A percentile compares a stretch with the other conserved stretches of the same genome.
phyloP scores from a whole-genome alignment of 1,284 basidiomycete species.

The Butyriboletus appendiculatus region DNA sequence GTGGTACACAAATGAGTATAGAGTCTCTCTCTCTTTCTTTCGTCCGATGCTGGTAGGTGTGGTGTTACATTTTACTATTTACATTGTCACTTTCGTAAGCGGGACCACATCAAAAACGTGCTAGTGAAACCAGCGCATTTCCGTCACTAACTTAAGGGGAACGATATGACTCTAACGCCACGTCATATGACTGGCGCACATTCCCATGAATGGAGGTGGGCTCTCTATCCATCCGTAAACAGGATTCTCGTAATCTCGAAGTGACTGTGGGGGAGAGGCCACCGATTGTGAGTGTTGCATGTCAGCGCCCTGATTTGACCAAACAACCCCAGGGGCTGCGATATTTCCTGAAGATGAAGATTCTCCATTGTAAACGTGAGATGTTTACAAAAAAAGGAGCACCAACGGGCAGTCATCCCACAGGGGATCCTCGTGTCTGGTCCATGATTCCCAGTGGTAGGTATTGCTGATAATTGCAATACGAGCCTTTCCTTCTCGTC shows the following conservation, averaged over 20 bases:
- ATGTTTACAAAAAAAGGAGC: background rate
- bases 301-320: conserved; percentile 5
- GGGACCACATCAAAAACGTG: background rate
- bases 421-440: background rate
- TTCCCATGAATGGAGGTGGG: background rate
- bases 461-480: conserved; percentile 15
- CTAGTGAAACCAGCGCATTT: conserved; percentile 5
- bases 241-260: conserved; percentile 3
- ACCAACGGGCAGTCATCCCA: conserved; percentile 14
- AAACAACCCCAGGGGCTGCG: background rate
- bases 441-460: background rate
- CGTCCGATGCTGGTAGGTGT: too few relatives aligned
- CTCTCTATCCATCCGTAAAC: conserved; percentile 10
- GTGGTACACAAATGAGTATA: too few relatives aligned
- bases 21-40: too few relatives aligned
- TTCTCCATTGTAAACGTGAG: background rate
- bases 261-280: background rate
- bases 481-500: conserved; percentile 25
- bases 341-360: conserved; percentile 9
- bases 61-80: too few relatives aligned
- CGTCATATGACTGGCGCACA: conserved; percentile 7
- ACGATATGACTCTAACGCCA: conserved; percentile 2
- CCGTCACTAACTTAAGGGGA: background rate
- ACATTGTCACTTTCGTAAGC: too few relatives aligned
- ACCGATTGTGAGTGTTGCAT: conserved; percentile 6